Conservation (phyloP, 202 grass and related monocot species). For the Elaeis oleifera region DNA sequence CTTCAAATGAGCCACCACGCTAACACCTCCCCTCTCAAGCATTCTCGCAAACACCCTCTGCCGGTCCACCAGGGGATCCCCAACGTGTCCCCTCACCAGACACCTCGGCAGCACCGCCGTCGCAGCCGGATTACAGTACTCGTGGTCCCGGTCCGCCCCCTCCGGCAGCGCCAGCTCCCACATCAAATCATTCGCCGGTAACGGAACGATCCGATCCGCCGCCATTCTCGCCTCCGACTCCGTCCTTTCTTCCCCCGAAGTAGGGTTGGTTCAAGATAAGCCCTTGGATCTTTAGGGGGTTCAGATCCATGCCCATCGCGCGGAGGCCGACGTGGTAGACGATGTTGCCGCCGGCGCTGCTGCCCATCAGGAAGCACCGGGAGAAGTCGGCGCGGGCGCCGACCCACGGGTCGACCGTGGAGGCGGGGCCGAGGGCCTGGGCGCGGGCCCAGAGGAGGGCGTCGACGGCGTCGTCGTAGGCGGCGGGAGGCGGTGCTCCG, state of each 20-base stretch:
- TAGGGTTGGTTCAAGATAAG: too few relatives aligned
- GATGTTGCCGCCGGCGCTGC: too few relatives aligned
- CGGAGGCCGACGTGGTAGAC: too few relatives aligned
- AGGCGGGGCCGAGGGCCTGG: too few relatives aligned
- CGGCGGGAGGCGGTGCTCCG: conserved; percentile 15
- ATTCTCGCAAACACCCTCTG: conserved; percentile 11
- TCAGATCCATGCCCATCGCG: too few relatives aligned
- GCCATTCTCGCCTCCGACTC: conserved; percentile 4
- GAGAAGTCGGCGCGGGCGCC: too few relatives aligned
- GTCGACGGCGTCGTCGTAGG: conserved; percentile 15
- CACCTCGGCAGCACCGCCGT: background rate
- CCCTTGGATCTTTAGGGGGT: too few relatives aligned
- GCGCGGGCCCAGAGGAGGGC: too few relatives aligned
- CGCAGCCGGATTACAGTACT: conserved; percentile 10
- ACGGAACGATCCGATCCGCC: background rate
- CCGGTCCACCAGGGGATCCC: conserved; percentile 6
- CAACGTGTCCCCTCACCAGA: background rate
- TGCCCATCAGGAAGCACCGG: too few relatives aligned
- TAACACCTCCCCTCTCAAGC: conserved; percentile 7
- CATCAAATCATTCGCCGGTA: background rate
- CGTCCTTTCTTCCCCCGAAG: background rate
- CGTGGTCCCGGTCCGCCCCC: conserved; percentile 5
- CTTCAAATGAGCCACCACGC: background rate
- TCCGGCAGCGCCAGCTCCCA: too few relatives aligned
- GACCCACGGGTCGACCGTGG: too few relatives aligned